These are phyloP conservation scores for Leavenworthia alabamica DNA, from an alignment of 345 rosid genomes.

Conservation along the genomic window DNA sequence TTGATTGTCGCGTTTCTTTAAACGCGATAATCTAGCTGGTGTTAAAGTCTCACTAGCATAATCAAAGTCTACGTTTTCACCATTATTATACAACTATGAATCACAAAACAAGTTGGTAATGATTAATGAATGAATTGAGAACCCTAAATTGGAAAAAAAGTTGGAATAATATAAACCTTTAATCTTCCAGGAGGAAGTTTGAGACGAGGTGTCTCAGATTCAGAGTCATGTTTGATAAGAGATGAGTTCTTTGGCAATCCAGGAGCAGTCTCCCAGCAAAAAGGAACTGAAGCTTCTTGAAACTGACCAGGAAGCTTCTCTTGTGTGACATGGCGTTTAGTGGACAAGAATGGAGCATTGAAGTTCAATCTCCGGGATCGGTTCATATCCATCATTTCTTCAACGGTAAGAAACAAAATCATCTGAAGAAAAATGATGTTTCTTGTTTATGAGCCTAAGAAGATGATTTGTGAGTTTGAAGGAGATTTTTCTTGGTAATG, in stretches of 20 bases:
- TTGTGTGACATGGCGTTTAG: slow-evolving; percentile 38
- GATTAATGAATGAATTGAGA: not conserved
- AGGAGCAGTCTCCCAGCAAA: slow-evolving; percentile 82
- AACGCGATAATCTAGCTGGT: slow-evolving; percentile 18
- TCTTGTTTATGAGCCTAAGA: slow-evolving; percentile 1
- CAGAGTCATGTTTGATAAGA: slow-evolving; percentile 19
- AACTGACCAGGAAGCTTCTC: slow-evolving; percentile 22
- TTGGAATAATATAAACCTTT: slow-evolving; percentile 27
- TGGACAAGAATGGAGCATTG: slow-evolving; percentile 65
- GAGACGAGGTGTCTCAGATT: slow-evolving; percentile 52
- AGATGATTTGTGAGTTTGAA: not conserved
- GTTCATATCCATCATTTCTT: slow-evolving; percentile 30
- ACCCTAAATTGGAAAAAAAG: not conserved
- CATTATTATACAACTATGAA: slow-evolving; percentile 30
- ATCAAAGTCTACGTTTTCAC: slow-evolving; percentile 27
- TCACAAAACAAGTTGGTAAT: slow-evolving; percentile 2
- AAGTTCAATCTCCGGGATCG: slow-evolving; percentile 55
- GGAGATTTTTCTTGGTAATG: slow-evolving; percentile 10
- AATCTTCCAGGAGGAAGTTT: slow-evolving; percentile 59
- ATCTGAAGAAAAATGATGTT: not conserved
- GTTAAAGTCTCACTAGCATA: slow-evolving; percentile 34
- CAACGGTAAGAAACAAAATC: slow-evolving; percentile 22
- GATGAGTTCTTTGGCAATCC: slow-evolving; percentile 56
- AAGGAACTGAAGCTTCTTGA: slow-evolving; percentile 46
- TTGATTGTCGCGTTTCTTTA: slow-evolving; percentile 12